Percentiles rank a stretch among this genome's conserved stretches.
These are phyloP conservation scores for Astragalus membranaceus DNA, from an alignment of 306 rosid genomes.

Conservation along the genomic window DNA sequence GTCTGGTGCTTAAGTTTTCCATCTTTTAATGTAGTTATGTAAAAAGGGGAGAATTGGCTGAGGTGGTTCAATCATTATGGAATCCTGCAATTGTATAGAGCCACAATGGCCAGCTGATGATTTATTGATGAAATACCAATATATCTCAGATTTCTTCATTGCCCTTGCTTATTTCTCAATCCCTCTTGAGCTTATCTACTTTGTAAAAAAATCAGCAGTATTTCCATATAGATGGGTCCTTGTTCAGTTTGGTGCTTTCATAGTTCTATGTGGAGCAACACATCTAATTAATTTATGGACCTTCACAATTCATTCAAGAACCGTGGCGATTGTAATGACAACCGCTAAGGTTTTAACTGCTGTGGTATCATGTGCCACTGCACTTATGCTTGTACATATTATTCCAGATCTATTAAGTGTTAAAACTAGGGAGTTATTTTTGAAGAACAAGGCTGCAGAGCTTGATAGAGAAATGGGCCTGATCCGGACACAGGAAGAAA, in stretches of 20 bases:
- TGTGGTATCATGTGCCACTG: constrained; percentile 71
- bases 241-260: constrained; percentile 85
- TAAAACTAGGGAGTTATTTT: constrained; percentile 63
- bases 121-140: constrained; percentile 66
- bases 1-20: constrained; percentile 2
- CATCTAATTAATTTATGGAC: constrained; percentile 77
- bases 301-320: constrained; percentile 48
- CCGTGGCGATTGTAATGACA: constrained; percentile 68
- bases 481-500: constrained; percentile 78
- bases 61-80: constrained; percentile 45
- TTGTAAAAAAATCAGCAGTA: constrained; percentile 73
- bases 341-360: constrained; percentile 71
- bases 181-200: constrained; percentile 73
- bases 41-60: constrained; percentile 19
- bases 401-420: constrained; percentile 78
- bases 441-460: constrained; percentile 78
- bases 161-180: constrained; percentile 78
- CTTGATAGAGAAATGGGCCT: constrained; percentile 81
- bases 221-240: constrained; percentile 84
- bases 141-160: constrained; percentile 68
- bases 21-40: constrained; percentile 32
- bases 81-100: constrained; percentile 70
- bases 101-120: constrained; percentile 70
- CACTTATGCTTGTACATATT: constrained; percentile 76
- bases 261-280: constrained; percentile 79